phyloP scores from a whole-genome alignment of 2,329 filamentous ascomycete species.

The Achaetomium macrosporum region DNA sequence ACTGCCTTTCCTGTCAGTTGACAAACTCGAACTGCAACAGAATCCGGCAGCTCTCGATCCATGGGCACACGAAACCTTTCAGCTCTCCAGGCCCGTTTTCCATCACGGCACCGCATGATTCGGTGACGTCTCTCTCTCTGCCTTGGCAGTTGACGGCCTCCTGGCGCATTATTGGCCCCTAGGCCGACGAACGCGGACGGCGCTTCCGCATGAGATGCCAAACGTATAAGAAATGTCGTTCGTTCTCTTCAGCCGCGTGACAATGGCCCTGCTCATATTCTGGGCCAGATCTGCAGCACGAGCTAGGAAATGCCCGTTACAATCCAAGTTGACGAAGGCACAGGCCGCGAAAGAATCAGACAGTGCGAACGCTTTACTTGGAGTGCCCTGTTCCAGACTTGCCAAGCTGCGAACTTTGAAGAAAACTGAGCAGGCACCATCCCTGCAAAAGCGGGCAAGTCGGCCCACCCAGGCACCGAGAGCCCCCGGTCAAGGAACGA shows the following conservation, averaged over 20 bases:
- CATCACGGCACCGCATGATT: neutral
- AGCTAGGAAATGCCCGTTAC: neutral
- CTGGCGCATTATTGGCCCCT: neutral
- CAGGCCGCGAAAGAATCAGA: neutral
- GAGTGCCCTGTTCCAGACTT: neutral
- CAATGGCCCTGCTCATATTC: neutral
- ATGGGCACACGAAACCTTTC: neutral
- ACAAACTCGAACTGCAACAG: neutral
- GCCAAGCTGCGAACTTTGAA: neutral
- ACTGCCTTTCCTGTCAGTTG: neutral
- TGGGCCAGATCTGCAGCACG: neutral
- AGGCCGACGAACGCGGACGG: neutral
- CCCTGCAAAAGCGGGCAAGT: neutral
- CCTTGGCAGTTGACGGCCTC: neutral
- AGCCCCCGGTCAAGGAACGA: neutral
- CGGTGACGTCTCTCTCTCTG: neutral
- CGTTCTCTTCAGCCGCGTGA: neutral
- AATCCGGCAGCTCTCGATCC: neutral
- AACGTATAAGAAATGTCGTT: neutral
- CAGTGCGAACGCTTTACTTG: slow-evolving; percentile 7
- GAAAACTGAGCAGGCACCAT: neutral
- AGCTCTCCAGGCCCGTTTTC: neutral
- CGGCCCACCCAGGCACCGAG: neutral
- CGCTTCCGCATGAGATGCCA: neutral
- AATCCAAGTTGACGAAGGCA: neutral